A percentile compares a stretch with the other conserved stretches of the same genome.
These are phyloP conservation scores for Talaromyces albobiverticillius DNA, from an alignment of 2,329 filamentous ascomycete genomes.

Conservation along the genomic window DNA sequence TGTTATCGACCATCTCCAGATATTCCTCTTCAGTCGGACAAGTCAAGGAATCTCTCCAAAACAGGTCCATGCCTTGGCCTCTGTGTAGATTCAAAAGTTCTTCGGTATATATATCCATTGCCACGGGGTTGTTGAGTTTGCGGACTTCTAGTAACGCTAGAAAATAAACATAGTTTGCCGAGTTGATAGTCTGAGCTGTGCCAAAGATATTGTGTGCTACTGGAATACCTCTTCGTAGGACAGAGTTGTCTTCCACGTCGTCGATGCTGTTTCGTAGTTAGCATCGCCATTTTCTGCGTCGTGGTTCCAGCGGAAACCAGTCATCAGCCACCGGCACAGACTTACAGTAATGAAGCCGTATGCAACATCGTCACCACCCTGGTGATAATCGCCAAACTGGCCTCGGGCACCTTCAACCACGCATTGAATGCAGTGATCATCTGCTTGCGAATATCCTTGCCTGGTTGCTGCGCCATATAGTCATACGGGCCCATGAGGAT, in stretches of 20 bases:
- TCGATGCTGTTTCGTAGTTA: conserved; percentile 36
- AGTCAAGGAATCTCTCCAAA: conserved; percentile 46
- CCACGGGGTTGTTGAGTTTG: conserved; percentile 37
- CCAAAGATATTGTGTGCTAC: conserved; percentile 52
- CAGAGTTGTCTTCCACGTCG: conserved; percentile 50
- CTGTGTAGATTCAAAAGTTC: conserved; percentile 48
- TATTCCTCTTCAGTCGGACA: conserved; percentile 49
- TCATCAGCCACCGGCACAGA: background rate
- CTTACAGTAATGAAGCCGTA: conserved; percentile 43
- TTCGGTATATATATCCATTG: conserved; percentile 44
- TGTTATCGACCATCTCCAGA: conserved; percentile 49
- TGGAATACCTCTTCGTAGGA: conserved; percentile 47
- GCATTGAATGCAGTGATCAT: conserved; percentile 45
- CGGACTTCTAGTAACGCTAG: conserved; percentile 42
- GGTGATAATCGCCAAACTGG: conserved; percentile 41
- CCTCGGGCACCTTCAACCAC: conserved; percentile 42
- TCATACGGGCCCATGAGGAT: conserved; percentile 46
- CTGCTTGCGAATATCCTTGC: conserved; percentile 45
- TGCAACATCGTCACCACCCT: conserved; percentile 46
- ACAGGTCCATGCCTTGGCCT: conserved; percentile 49
- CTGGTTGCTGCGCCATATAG: conserved; percentile 43
- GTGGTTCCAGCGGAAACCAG: too few relatives aligned
- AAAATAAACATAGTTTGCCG: conserved; percentile 50
- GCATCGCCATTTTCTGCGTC: too few relatives aligned
- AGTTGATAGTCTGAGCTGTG: conserved; percentile 51